Percentiles rank a stretch among this genome's conserved stretches.
These are phyloP conservation scores for Casuarina glauca DNA, from an alignment of 306 rosid species.

Conservation along the genomic window DNA sequence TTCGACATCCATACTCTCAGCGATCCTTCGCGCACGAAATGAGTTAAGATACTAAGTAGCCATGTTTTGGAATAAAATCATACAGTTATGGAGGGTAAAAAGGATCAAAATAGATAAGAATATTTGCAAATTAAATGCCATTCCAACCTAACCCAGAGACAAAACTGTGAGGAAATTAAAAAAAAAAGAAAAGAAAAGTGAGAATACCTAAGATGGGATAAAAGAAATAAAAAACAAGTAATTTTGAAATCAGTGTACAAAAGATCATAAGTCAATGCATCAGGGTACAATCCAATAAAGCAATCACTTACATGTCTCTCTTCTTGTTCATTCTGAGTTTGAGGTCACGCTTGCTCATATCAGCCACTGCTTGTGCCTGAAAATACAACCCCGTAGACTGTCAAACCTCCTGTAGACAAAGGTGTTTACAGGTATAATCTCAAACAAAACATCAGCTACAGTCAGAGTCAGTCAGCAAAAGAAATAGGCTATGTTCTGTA, in stretches of 20 bases:
- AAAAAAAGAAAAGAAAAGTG: neutral
- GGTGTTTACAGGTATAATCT: slow-evolving; percentile 10
- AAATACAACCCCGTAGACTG: slow-evolving; percentile 28
- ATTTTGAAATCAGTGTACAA: slow-evolving; percentile 10
- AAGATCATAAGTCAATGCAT: slow-evolving; percentile 11
- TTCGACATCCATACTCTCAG: slow-evolving; percentile 54
- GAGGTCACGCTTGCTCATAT: slow-evolving; percentile 85
- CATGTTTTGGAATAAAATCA: neutral
- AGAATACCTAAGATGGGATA: neutral
- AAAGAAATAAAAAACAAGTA: neutral
- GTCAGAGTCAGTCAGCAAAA: slow-evolving; percentile 13
- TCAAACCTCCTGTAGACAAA: slow-evolving; percentile 9
- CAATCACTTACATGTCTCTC: slow-evolving; percentile 74
- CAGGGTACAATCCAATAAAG: slow-evolving; percentile 11
- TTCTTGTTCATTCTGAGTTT: slow-evolving; percentile 79
- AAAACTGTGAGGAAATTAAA: neutral
- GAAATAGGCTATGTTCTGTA: slow-evolving; percentile 3
- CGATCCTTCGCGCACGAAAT: slow-evolving; percentile 59
- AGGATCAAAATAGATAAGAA: neutral
- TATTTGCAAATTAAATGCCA: neutral
- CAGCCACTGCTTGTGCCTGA: slow-evolving; percentile 85
- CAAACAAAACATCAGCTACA: slow-evolving; percentile 6
- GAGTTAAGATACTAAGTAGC: slow-evolving; percentile 24
- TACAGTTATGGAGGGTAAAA: neutral
- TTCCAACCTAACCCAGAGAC: neutral